These are phyloP conservation scores for Darksidea phi DNA, from an alignment of 495 filamentous ascomycete species.

Conservation along the genomic window DNA sequence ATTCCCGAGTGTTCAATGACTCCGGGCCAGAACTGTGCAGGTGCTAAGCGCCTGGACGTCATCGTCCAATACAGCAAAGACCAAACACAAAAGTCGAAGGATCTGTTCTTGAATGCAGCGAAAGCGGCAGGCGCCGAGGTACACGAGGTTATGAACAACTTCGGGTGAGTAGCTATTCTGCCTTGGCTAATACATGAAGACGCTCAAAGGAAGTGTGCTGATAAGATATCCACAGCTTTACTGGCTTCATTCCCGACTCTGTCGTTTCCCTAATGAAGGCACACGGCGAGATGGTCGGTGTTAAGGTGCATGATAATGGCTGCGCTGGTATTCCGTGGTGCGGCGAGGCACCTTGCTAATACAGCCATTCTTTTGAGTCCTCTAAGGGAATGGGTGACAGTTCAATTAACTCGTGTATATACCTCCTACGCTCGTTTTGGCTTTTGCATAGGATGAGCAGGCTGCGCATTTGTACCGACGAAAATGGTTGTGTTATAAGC, in stretches of 20 bases:
- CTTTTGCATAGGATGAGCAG: too few relatives aligned
- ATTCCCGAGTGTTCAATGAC: slow-evolving; percentile 1
- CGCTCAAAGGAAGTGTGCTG: neutral
- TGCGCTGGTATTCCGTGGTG: slow-evolving; percentile 27
- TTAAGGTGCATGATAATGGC: slow-evolving; percentile 18
- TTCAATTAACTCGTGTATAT: neutral
- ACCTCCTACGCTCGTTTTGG: neutral
- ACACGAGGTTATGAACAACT: slow-evolving; percentile 3
- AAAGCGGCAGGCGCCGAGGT: slow-evolving; percentile 10
- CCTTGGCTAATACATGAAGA: neutral
- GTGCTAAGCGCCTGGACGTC: slow-evolving; percentile 16
- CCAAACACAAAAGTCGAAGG: neutral
- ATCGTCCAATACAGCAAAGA: slow-evolving; percentile 13
- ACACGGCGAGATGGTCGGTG: slow-evolving; percentile 5
- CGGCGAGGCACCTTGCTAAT: slow-evolving; percentile 31
- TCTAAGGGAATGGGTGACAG: neutral
- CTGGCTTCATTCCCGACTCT: slow-evolving; percentile 12
- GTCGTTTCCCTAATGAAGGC: slow-evolving; percentile 16
- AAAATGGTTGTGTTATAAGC: too few relatives aligned
- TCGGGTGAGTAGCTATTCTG: slow-evolving; percentile 14
- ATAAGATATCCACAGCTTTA: slow-evolving; percentile 10
- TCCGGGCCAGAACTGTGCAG: slow-evolving; percentile 20
- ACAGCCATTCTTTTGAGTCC: neutral
- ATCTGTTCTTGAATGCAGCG: slow-evolving; percentile 3
- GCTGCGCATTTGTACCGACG: too few relatives aligned